Percentiles rank a stretch among this genome's conserved stretches.
Conservation (phyloP, 2,329 filamentous ascomycete species). For the Colletotrichum sp. region DNA sequence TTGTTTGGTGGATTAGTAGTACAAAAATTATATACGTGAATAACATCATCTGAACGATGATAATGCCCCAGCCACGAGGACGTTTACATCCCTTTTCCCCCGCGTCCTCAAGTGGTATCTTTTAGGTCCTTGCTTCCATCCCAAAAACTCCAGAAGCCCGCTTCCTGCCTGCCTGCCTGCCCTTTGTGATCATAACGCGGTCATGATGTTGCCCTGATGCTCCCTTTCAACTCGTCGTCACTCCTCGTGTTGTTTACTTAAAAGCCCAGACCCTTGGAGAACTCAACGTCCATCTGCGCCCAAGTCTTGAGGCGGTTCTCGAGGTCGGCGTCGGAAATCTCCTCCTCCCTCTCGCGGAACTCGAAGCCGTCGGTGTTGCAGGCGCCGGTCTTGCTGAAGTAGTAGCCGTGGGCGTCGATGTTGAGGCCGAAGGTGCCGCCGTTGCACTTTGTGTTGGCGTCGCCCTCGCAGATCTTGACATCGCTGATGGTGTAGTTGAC, state of each 20-base stretch:
- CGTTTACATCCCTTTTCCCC: not conserved
- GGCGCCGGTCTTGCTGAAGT: conserved; percentile 48
- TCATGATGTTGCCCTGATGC: not conserved
- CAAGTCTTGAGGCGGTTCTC: conserved; percentile 40
- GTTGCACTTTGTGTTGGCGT: conserved; percentile 54
- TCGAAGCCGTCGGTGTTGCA: conserved; percentile 36
- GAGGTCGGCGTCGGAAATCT: conserved; percentile 39
- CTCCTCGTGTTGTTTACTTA: not conserved
- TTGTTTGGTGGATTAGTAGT: not conserved
- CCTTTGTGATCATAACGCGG: not conserved
- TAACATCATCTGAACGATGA: not conserved
- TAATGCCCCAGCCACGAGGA: not conserved
- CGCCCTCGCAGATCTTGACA: conserved; percentile 54
- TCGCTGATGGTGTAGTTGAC: conserved; percentile 41
- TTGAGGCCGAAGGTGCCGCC: conserved; percentile 51
- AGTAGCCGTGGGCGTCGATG: conserved; percentile 49
- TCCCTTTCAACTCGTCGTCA: not conserved
- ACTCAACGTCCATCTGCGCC: conserved; percentile 37
- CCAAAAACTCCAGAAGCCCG: conserved; percentile 10
- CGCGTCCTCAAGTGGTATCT: not conserved
- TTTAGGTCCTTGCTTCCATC: not conserved
- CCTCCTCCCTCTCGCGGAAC: conserved; percentile 14
- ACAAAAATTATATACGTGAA: conserved; percentile 4
- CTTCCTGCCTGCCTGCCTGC: not conserved
- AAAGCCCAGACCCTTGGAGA: not conserved